A percentile compares a stretch with the other conserved stretches of the same genome.
Evolutionary conservation across 129 eudicot species (phyloP).

Genomic region (Pseudognaphalium luteoalbum): DNA sequence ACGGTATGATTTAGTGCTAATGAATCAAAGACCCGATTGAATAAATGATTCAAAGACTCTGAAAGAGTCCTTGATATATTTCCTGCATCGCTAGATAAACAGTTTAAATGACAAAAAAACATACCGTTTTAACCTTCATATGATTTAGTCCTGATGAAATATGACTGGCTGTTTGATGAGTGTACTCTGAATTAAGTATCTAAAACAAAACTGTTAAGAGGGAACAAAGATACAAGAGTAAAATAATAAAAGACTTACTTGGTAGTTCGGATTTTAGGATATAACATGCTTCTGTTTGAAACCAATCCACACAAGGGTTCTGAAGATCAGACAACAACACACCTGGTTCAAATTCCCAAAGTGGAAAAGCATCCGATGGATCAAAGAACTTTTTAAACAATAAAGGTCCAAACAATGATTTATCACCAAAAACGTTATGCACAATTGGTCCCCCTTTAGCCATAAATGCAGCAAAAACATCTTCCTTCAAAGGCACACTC

Average conservation of each 20-base stretch:
- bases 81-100: background rate
- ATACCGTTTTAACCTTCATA: background rate
- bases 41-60: background rate
- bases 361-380: slow-evolving; percentile 89
- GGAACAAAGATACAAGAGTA: background rate
- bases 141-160: background rate
- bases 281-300: slow-evolving; percentile 51
- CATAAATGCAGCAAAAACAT: slow-evolving; percentile 44
- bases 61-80: background rate
- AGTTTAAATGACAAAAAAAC: background rate
- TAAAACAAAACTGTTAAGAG: background rate
- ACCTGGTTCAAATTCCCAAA: slow-evolving; percentile 81
- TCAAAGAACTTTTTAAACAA: slow-evolving; percentile 84
- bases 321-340: slow-evolving; percentile 44
- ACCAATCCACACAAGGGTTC: slow-evolving; percentile 59
- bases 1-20: background rate
- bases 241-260: slow-evolving; percentile 35
- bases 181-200: background rate
- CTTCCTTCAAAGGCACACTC: slow-evolving; percentile 70
- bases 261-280: slow-evolving; percentile 63
- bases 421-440: slow-evolving; percentile 49
- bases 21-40: background rate
- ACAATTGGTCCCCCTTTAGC: slow-evolving; percentile 44
- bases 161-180: background rate
- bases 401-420: slow-evolving; percentile 75